Base-by-base conservation (phyloP, 2,329 filamentous ascomycete genomes). In the Bretziella fagacearum region DNA sequence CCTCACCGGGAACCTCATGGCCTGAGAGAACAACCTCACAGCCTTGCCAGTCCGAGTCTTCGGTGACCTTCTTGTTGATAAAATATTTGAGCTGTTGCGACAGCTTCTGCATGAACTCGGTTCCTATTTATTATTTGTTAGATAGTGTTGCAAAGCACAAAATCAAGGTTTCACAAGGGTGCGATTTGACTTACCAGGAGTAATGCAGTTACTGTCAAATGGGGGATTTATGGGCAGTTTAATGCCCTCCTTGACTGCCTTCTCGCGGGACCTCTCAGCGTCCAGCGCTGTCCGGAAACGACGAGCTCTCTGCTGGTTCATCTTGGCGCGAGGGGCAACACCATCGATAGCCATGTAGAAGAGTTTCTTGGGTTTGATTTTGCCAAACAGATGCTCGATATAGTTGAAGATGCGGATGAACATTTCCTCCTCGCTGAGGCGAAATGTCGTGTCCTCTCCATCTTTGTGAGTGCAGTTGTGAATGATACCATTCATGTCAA, bases 301-400 rank as follows among this genome's bases (percentile, higher is more conserved):
- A 58, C 91, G 80, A 49, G 91, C 83, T 56, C 91, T 84, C 66
- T 98, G 91, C 64, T 98, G 91, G 63, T 98, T 98, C 91, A 98
- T 98, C 71, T 98, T 98, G 56, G 91, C 91, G 57, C 91, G 82
- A 15, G 91, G 93, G 18, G 91, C 91, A 52, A 98, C 93, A 57
- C 91, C 91, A 59, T 98, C 91, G 54, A 98, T 91, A 44, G 91
- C 93, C 91, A 98, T 98, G 70, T 95, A 98, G 67, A 98, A 98
- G 29, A 98, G 74, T 69, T 95, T 81, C 65, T 94, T 89, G 10
- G 91, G 91, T 64, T 96, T 96, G 60, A 98, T 98, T 65, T 95
- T 98, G 56, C 89, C 87, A 63, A 93, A 98, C 46, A 98, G 65
- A 66, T 98, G 91, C 64, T 98, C 91, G 55, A 98, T 98, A 63